Evolutionary conservation across 352 stramenopile species (phyloP).

Genomic region (Plasmopara viticola): DNA sequence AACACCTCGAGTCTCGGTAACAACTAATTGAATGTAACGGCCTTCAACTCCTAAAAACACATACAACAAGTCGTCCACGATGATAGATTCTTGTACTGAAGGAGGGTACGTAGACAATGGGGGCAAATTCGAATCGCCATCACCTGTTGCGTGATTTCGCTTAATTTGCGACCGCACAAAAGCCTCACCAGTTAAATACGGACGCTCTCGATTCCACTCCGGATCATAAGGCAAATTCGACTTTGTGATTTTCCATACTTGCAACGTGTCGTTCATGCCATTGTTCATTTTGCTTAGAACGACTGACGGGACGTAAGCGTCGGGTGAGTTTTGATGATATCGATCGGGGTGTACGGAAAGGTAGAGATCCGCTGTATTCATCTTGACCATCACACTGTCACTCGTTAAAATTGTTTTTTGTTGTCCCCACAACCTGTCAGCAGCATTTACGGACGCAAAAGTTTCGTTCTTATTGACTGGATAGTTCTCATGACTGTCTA

Average conservation of each 20-base stretch:
- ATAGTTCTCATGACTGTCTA: conserved; percentile 18
- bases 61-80: conserved; percentile 82
- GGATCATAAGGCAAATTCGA: conserved; percentile 82
- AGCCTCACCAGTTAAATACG: conserved; percentile 68
- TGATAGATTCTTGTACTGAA: conserved; percentile 71
- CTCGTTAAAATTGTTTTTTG: conserved; percentile 60
- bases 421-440: conserved; percentile 45
- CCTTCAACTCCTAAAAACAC: conserved; percentile 75
- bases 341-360: conserved; percentile 30
- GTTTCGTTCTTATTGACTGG: conserved; percentile 26
- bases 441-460: conserved; percentile 35
- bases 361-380: conserved; percentile 52
- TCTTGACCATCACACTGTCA: conserved; percentile 70
- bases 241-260: conserved; percentile 84
- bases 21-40: conserved; percentile 70
- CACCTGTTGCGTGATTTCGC: conserved; percentile 31
- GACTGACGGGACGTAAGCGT: conserved; percentile 16
- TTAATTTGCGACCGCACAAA: conserved; percentile 49
- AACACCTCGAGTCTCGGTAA: conserved; percentile 30
- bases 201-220: conserved; percentile 75
- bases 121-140: conserved; percentile 41
- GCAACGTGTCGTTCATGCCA: conserved; percentile 38
- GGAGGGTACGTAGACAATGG: conserved; percentile 69
- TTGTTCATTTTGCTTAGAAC: conserved; percentile 48
- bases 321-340: conserved; percentile 12